Percentiles rank a stretch among this genome's conserved stretches.
Conservation (phyloP, 768 basidiomycete genomes). For the Leccinum truebloodii region DNA sequence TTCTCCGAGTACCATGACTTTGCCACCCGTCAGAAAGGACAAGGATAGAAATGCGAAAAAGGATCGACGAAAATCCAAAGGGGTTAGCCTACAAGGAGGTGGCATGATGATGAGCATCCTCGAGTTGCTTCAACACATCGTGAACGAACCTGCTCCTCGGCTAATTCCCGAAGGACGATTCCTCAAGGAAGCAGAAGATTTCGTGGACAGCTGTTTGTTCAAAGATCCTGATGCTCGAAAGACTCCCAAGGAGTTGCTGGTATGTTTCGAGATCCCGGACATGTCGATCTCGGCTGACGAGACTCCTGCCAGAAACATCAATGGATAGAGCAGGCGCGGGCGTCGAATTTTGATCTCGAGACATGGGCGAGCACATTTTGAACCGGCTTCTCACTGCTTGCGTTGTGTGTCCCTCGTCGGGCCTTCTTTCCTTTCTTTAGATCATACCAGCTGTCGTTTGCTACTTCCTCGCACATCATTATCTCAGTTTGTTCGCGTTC, state of each 20-base stretch:
- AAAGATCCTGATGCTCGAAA: slow-evolving; percentile 86
- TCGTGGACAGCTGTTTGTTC: slow-evolving; percentile 86
- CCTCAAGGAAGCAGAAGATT: slow-evolving; percentile 74
- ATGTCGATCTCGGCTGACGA: slow-evolving; percentile 10
- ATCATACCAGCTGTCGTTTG: slow-evolving; percentile 31
- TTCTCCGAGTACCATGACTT: slow-evolving; percentile 60
- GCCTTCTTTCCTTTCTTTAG: slow-evolving; percentile 15
- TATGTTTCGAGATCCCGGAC: slow-evolving; percentile 30
- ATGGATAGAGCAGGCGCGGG: slow-evolving; percentile 70
- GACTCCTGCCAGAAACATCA: slow-evolving; percentile 54
- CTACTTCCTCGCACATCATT: slow-evolving; percentile 31
- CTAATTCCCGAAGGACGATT: slow-evolving; percentile 74
- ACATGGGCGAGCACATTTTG: slow-evolving; percentile 80
- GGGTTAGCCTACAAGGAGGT: slow-evolving; percentile 91
- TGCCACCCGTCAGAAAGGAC: slow-evolving; percentile 38
- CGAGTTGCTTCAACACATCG: slow-evolving; percentile 95
- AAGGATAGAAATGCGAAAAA: slow-evolving; percentile 58
- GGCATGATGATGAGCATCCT: slow-evolving; percentile 98
- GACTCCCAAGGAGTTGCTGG: slow-evolving; percentile 87
- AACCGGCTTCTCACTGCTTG: slow-evolving; percentile 25
- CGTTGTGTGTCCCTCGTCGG: slow-evolving; percentile 6
- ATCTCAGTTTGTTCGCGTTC: slow-evolving; percentile 30
- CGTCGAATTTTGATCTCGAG: slow-evolving; percentile 68
- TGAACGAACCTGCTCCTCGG: slow-evolving; percentile 95
- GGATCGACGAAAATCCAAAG: slow-evolving; percentile 85